Base-by-base conservation (phyloP, 257 asterid genomes). In the Salvia hispanica region DNA sequence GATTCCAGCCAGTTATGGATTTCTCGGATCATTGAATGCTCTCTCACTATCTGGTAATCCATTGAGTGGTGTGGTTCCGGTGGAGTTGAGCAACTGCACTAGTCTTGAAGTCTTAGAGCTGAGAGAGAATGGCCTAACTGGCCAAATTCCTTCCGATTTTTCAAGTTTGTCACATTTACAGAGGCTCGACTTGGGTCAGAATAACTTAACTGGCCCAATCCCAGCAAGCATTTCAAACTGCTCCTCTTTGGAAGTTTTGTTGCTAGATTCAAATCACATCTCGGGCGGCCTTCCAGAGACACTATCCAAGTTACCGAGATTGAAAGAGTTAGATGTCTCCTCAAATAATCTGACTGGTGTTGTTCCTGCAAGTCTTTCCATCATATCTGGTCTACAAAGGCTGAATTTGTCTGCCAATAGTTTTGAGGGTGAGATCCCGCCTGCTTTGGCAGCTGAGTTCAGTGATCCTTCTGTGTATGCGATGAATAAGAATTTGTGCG, bases 341-440 rank as follows among this genome's bases (percentile, higher is more conserved):
- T 72, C 72, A 2, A 90, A 90, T 64, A 78, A 82, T 58, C 67
- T 90, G 11, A 73, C 70, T 3, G 95, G 97, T 48, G 80, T 12
- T 28, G 83, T 90, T 44, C 97, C 97, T 31, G 63, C 62, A 21
- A 76, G 65, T 54, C 90, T 90, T 72, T 64, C 90, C 2, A 51
- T 50, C 46, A 74, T 83, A 43, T 40, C 86, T 67, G 73, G 82
- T 55, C 54, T 86, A 72, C 83, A 66, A 70, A 72, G 50, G 59
- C 61, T 88, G 45, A 90, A 90, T 75, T 50, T 88, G 53, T 90
- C 97, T 1, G 59, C 68, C 25, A 90, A 92, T 70, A 62, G 81
- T 67, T 86, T 93, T 3, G 82, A 79, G 57, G 99, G 99, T 28
- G 81, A 85, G 81, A 90, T 90, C 62, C 96, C 99, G 1, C 81